Percentiles rank a stretch among this genome's conserved stretches.
These are phyloP conservation scores for Fusarium sp. DNA, from an alignment of 2,329 filamentous ascomycete genomes.

Conservation along the genomic window DNA sequence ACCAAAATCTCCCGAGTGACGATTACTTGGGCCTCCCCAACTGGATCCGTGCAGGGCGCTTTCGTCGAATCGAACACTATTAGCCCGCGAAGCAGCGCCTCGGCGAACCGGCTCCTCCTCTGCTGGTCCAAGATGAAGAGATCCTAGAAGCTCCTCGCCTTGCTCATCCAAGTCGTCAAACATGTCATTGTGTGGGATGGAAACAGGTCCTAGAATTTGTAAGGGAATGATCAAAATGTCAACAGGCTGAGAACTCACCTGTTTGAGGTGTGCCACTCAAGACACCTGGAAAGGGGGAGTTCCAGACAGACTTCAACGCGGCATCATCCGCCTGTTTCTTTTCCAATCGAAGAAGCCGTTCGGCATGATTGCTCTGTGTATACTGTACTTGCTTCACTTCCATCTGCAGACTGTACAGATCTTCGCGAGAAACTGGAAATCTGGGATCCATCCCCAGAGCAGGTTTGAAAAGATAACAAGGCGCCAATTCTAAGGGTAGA, in stretches of 20 bases:
- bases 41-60: constrained; percentile 89
- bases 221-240: constrained; percentile 15
- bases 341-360: constrained; percentile 69
- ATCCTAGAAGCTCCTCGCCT: constrained; percentile 79
- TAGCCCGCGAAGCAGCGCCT: constrained; percentile 89
- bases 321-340: constrained; percentile 75
- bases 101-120: constrained; percentile 88
- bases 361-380: constrained; percentile 69
- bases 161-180: constrained; percentile 94
- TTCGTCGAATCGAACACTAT: constrained; percentile 97
- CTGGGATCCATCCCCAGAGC: constrained; percentile 70
- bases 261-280: constrained; percentile 86
- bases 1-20: constrained; percentile 84
- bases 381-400: constrained; percentile 75
- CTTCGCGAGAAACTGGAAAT: constrained; percentile 68
- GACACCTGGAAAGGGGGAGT: constrained; percentile 89
- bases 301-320: constrained; percentile 87
- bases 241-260: constrained; percentile 64
- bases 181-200: constrained; percentile 81
- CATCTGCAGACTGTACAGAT: constrained; percentile 75
- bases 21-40: constrained; percentile 80
- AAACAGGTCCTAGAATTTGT: constrained; percentile 73
- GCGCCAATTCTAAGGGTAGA: not conserved
- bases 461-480: not conserved
- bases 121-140: constrained; percentile 80